Percentiles rank a stretch among this genome's conserved stretches.
phyloP scores from a whole-genome alignment of 176 grass and related monocot species.

The Pontederia paniculata region DNA sequence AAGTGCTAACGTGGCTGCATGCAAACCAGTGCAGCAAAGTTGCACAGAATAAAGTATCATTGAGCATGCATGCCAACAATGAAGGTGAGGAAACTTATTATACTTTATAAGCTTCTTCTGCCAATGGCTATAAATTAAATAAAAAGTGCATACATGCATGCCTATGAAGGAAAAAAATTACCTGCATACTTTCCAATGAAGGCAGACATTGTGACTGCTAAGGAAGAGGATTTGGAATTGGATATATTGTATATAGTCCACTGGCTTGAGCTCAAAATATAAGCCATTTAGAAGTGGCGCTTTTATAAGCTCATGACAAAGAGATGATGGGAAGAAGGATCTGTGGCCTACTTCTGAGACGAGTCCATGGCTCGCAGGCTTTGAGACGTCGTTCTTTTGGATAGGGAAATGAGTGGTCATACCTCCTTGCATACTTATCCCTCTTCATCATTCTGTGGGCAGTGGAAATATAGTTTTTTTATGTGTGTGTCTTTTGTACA shows the following conservation, averaged over 20 bases:
- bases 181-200: conserved; percentile 93
- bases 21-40: no score
- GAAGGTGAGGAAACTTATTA: background rate
- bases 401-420: conserved; percentile 13
- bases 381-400: conserved; percentile 4
- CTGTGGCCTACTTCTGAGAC: background rate
- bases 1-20: no score
- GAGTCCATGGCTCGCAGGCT: background rate
- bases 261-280: background rate
- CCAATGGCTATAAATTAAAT: background rate
- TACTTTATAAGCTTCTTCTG: background rate
- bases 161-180: conserved; percentile 12
- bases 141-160: background rate
- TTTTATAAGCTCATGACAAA: conserved; percentile 5
- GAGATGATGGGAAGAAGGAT: background rate
- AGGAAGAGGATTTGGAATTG: background rate
- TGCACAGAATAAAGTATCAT: no score
- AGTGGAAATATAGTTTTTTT: no score
- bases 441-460: background rate
- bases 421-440: background rate
- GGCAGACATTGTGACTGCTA: conserved; percentile 61
- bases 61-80: no score
- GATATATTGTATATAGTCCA: background rate
- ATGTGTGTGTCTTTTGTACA: no score
- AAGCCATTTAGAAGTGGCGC: background rate